Conservation (phyloP, 805 yeast species). For the Ogataea paraovalis region DNA sequence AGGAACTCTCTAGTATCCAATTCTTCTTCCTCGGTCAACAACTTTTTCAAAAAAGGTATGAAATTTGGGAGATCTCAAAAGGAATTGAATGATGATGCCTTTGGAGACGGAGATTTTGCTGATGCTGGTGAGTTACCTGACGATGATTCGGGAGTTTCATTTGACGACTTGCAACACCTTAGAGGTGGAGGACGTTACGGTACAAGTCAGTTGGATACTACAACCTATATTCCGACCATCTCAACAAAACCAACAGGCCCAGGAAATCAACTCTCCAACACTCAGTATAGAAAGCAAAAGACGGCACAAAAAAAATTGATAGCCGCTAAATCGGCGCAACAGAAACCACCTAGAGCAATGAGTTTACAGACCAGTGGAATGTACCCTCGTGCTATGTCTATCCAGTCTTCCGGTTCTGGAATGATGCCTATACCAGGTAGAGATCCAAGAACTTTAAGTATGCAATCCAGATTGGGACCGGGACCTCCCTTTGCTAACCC, state of each 20-base stretch:
- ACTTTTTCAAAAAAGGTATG: constrained; percentile 39
- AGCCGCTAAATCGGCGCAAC: constrained; percentile 27
- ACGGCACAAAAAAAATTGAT: constrained; percentile 63
- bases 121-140: constrained; percentile 30
- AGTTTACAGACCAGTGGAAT: constrained; percentile 20
- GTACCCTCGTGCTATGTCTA: constrained; percentile 46
- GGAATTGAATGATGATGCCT: constrained; percentile 12
- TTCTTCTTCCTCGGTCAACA: constrained; percentile 32
- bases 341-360: constrained; percentile 33
- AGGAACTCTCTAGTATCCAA: constrained; percentile 25
- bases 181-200: constrained; percentile 69
- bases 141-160: constrained; percentile 44
- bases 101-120: constrained; percentile 22
- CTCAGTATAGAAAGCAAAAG: constrained; percentile 67
- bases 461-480: constrained; percentile 4
- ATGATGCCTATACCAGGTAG: constrained; percentile 1
- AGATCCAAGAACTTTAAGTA: constrained; percentile 1
- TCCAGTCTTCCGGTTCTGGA: constrained; percentile 18
- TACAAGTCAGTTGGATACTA: constrained; percentile 46
- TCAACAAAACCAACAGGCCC: constrained; percentile 32
- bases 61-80: constrained; percentile 18
- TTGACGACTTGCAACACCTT: constrained; percentile 60
- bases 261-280: constrained; percentile 39
- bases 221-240: constrained; percentile 74
- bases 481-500: neutral